These are phyloP conservation scores for Farysia itapuensis DNA, from an alignment of 1,284 basidiomycete genomes.

Conservation along the genomic window DNA sequence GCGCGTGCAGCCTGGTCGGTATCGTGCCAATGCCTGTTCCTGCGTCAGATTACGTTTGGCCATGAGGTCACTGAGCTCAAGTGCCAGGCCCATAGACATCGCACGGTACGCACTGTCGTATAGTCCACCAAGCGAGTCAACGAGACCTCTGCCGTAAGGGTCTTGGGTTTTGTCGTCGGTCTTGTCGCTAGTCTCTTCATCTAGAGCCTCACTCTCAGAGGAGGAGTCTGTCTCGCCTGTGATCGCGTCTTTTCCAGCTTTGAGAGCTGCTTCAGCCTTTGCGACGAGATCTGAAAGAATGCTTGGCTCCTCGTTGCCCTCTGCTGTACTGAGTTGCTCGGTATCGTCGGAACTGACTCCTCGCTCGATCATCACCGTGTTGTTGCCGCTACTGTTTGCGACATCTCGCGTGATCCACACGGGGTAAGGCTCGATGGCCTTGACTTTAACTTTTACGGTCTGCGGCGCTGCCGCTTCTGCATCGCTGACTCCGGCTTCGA, in stretches of 20 bases:
- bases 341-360: neutral
- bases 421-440: conserved; percentile 25
- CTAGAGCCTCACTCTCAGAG: neutral
- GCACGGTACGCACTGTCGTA: conserved; percentile 60
- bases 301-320: conserved; percentile 2
- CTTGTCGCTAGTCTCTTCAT: conserved; percentile 2
- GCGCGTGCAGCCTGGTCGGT: conserved; percentile 28
- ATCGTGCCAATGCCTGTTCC: conserved; percentile 33
- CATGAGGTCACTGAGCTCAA: conserved; percentile 30
- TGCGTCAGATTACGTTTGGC: conserved; percentile 30
- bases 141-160: conserved; percentile 59
- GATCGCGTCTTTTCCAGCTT: conserved; percentile 1
- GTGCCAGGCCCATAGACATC: conserved; percentile 26
- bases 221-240: neutral
- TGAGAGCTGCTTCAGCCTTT: conserved; percentile 27
- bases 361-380: conserved; percentile 36
- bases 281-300: conserved; percentile 22
- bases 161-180: conserved; percentile 12
- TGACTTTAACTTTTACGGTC: conserved; percentile 29
- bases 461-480: neutral
- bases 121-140: conserved; percentile 62
- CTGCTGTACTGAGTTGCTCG: conserved; percentile 1
- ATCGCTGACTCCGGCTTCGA: conserved; percentile 1
- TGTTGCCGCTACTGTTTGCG: conserved; percentile 30
- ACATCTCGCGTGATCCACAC: conserved; percentile 43